A percentile compares a stretch with the other conserved stretches of the same genome.
Evolutionary conservation across 179 eudicot species (phyloP).

Genomic region (Spinacia oleracea): DNA sequence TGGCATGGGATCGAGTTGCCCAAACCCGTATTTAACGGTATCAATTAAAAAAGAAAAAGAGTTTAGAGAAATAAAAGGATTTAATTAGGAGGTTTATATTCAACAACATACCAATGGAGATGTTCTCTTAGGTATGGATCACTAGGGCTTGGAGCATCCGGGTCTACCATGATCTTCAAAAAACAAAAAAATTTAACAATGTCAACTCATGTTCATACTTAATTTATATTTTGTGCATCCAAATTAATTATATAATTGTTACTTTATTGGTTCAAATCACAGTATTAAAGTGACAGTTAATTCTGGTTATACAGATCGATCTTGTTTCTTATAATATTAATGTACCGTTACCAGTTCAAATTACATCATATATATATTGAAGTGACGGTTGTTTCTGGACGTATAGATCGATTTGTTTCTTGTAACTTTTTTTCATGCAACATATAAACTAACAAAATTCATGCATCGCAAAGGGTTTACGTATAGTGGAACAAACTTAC

Average conservation of each 20-base stretch:
- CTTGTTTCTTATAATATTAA: too few relatives aligned
- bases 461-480: not conserved
- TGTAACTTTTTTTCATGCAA: not conserved
- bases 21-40: too few relatives aligned
- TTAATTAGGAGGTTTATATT: not conserved
- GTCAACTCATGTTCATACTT: not conserved
- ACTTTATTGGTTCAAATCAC: not conserved
- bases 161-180: constrained; percentile 46
- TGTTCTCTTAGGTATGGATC: constrained; percentile 49
- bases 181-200: not conserved
- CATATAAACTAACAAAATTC: not conserved
- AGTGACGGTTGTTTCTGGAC: not conserved
- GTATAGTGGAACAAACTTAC: constrained; percentile 39
- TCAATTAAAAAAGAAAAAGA: not conserved
- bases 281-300: not conserved
- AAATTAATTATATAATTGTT: too few relatives aligned
- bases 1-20: too few relatives aligned
- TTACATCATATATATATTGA: not conserved
- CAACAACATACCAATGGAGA: constrained; percentile 48
- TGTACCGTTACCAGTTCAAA: too few relatives aligned
- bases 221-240: not conserved
- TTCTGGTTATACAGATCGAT: not conserved
- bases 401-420: not conserved
- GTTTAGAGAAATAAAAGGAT: not conserved
- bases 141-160: constrained; percentile 56